These are phyloP conservation scores for Astragalus membranaceus DNA, from an alignment of 306 rosid species.

Conservation along the genomic window DNA sequence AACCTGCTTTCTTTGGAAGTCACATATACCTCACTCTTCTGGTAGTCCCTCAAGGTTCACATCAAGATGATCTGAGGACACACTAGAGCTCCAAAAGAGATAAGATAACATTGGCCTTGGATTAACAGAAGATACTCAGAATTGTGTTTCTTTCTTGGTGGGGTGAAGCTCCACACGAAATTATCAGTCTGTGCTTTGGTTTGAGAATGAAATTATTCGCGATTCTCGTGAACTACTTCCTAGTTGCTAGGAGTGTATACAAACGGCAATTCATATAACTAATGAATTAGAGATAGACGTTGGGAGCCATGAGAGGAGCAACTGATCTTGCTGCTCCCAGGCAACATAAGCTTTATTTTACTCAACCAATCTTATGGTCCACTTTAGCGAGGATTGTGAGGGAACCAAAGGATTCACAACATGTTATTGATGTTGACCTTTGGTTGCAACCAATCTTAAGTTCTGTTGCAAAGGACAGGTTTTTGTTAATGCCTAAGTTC, in stretches of 20 bases:
- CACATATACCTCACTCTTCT: background rate
- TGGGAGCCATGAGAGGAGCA: background rate
- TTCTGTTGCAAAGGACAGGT: background rate
- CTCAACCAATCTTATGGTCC: too few relatives aligned
- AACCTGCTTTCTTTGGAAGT: background rate
- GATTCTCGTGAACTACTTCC: background rate
- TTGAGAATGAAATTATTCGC: background rate
- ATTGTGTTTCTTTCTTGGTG: background rate
- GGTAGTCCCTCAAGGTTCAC: background rate
- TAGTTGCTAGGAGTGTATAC: background rate
- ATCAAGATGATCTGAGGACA: too few relatives aligned
- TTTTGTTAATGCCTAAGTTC: background rate
- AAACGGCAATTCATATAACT: background rate
- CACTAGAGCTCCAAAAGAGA: background rate
- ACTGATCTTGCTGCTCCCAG: background rate
- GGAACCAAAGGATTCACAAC: too few relatives aligned
- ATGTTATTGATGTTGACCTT: too few relatives aligned
- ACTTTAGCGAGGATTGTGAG: too few relatives aligned
- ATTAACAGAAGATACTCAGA: background rate
- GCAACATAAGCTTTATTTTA: background rate
- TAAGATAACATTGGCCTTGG: background rate
- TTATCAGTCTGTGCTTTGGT: background rate
- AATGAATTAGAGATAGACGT: background rate
- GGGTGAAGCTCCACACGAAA: background rate
- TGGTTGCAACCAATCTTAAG: too few relatives aligned